Conservation (phyloP, 2,329 filamentous ascomycete genomes). For the Leptographium wingfieldii region DNA sequence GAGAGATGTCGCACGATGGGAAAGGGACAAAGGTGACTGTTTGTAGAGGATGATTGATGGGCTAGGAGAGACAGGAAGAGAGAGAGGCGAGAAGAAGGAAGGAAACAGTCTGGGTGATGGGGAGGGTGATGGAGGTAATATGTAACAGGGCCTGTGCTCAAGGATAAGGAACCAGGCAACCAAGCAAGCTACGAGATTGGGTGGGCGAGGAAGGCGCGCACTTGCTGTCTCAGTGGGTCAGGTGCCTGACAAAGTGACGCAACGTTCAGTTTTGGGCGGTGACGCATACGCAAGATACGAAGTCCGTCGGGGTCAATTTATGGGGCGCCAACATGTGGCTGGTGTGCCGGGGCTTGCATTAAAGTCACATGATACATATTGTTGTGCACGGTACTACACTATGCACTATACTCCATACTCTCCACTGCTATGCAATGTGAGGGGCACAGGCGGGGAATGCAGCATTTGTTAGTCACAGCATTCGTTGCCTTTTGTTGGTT, state of each 20-base stretch:
- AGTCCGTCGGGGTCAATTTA: neutral
- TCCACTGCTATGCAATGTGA: too few species aligned
- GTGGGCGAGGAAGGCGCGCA: neutral
- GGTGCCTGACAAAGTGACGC: neutral
- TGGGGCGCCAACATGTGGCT: neutral
- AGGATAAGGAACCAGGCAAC: neutral
- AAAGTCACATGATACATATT: neutral
- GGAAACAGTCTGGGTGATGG: neutral
- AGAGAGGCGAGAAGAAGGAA: neutral
- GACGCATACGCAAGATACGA: neutral
- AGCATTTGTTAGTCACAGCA: too few species aligned
- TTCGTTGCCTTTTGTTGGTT: too few species aligned
- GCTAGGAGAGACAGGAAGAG: neutral
- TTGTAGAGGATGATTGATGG: slow-evolving; percentile 1
- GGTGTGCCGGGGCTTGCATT: neutral
- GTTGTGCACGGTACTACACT: too few species aligned
- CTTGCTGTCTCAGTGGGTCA: neutral
- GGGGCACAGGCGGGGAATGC: too few species aligned
- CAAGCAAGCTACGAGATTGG: neutral
- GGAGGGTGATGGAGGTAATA: neutral
- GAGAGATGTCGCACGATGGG: slow-evolving; percentile 3
- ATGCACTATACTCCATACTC: too few species aligned
- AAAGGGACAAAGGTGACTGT: neutral
- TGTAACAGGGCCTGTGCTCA: neutral
- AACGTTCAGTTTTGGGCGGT: neutral